phyloP scores from a whole-genome alignment of 2,329 filamentous ascomycete genomes.

The Dryadomyces quercivorus region DNA sequence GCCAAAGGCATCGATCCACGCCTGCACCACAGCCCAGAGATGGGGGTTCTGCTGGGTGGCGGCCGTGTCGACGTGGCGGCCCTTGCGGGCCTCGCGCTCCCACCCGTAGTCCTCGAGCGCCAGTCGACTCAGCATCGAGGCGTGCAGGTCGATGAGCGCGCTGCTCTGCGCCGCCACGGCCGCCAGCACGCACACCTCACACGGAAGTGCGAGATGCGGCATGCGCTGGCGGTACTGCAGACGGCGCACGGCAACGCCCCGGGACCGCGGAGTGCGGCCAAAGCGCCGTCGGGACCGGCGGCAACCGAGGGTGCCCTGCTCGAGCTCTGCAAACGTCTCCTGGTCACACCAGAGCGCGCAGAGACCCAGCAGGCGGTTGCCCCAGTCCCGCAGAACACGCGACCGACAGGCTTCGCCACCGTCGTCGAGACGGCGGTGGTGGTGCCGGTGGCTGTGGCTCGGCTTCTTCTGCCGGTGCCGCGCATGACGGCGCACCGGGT shows the following conservation, averaged over 20 bases:
- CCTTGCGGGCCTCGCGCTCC: neutral
- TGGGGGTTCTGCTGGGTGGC: constrained; percentile 19
- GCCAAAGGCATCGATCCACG: constrained; percentile 26
- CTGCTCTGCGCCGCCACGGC: constrained; percentile 30
- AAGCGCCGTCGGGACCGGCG: too few relatives aligned
- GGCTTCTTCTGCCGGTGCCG: neutral
- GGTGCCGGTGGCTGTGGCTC: neutral
- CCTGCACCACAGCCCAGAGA: constrained; percentile 27
- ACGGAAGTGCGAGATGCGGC: constrained; percentile 18
- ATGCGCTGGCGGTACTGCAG: constrained; percentile 1
- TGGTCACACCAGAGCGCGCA: constrained; percentile 11
- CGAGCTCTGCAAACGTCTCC: constrained; percentile 4
- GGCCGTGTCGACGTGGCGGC: neutral
- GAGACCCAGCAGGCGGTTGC: constrained; percentile 11
- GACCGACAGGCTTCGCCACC: neutral
- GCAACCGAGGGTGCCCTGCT: constrained; percentile 4
- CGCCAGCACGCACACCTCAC: constrained; percentile 41
- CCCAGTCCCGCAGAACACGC: constrained; percentile 9
- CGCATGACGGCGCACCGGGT: constrained; percentile 8
- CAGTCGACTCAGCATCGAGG: constrained; percentile 27
- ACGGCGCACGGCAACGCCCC: neutral
- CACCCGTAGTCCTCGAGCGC: constrained; percentile 8
- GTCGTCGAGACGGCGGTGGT: neutral
- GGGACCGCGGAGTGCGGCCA: too few relatives aligned
- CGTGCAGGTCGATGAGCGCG: constrained; percentile 32